Evolutionary conservation across 805 yeast genomes (phyloP), one percentile per base, ranked within the genome.

Genomic region (Starmerella sp.): DNA sequence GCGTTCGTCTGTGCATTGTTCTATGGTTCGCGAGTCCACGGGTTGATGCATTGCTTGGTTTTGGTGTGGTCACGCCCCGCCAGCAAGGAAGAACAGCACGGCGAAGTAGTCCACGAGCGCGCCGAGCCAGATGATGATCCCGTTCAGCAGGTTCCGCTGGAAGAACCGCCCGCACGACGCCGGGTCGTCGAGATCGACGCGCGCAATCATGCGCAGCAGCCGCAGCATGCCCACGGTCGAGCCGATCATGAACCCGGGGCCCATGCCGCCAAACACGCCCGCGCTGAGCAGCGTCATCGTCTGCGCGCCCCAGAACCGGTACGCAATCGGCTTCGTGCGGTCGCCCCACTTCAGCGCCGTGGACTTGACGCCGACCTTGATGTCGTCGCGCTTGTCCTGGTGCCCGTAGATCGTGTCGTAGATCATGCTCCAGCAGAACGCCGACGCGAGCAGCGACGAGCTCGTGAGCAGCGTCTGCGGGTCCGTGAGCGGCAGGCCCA

Each of bases 341-440:
- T 77, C 78, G 8, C 95, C 95, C 98, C 98, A 95, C 2, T 86
- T 90, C 61, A 93, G 76, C 7, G 99, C 99, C 0, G 97, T 89
- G 1, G 96, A 86, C 68, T 89, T 89, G 62, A 93, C 84, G 22
- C 98, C 98, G 0, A 95, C 97, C 55, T 78, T 75, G 52, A 86
- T 72, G 70, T 93, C 99, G 65, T 84, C 93, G 52, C 69, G 71
- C 71, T 93, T 93, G 70, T 93, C 99, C 71, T 93, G 99, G 67
- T 93, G 99, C 0, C 98, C 99, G 68, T 93, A 93, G 41, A 93
- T 80, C 2, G 98, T 88, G 69, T 93, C 99, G 70, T 93, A 93
- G 52, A 83, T 82, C 90, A 93, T 86, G 61, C 95, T 83, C 98
- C 99, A 93, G 54, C 83, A 75, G 65, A 82, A 84, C 47, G 88